A percentile compares a stretch with the other conserved stretches of the same genome.
These are phyloP conservation scores for Brassica rapa DNA, from an alignment of 345 rosid species.

Conservation along the genomic window DNA sequence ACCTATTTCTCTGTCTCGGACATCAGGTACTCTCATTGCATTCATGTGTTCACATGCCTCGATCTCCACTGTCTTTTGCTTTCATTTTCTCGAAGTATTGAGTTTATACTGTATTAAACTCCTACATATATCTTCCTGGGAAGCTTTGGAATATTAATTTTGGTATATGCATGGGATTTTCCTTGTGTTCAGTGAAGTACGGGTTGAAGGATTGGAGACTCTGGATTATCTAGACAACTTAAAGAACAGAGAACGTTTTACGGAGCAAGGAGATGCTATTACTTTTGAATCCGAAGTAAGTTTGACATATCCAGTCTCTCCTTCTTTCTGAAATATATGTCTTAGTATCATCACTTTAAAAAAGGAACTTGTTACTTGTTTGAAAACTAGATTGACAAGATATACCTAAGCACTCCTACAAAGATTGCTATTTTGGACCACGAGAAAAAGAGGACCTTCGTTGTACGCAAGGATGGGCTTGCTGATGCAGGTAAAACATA, in stretches of 20 bases:
- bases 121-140: neutral
- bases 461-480: slow-evolving; percentile 91
- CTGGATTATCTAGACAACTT: slow-evolving; percentile 92
- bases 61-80: neutral
- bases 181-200: slow-evolving; percentile 74
- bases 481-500: slow-evolving; percentile 82
- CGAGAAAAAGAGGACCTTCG: slow-evolving; percentile 93
- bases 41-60: neutral
- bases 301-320: slow-evolving; percentile 12
- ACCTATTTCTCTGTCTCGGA: slow-evolving; percentile 95
- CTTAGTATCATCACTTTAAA: neutral
- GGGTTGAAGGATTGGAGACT: slow-evolving; percentile 95
- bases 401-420: slow-evolving; percentile 84
- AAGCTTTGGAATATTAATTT: neutral
- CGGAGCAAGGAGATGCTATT: slow-evolving; percentile 95
- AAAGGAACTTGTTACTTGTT: slow-evolving; percentile 3
- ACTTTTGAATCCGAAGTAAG: slow-evolving; percentile 90
- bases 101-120: neutral
- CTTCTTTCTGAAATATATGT: neutral
- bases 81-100: neutral
- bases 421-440: slow-evolving; percentile 95
- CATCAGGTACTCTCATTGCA: slow-evolving; percentile 62
- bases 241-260: slow-evolving; percentile 75
- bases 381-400: slow-evolving; percentile 66
- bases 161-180: slow-evolving; percentile 26